A percentile compares a stretch with the other conserved stretches of the same genome.
Evolutionary conservation across 495 filamentous ascomycete species (phyloP).

Genomic region (Oleoguttula mirabilis): DNA sequence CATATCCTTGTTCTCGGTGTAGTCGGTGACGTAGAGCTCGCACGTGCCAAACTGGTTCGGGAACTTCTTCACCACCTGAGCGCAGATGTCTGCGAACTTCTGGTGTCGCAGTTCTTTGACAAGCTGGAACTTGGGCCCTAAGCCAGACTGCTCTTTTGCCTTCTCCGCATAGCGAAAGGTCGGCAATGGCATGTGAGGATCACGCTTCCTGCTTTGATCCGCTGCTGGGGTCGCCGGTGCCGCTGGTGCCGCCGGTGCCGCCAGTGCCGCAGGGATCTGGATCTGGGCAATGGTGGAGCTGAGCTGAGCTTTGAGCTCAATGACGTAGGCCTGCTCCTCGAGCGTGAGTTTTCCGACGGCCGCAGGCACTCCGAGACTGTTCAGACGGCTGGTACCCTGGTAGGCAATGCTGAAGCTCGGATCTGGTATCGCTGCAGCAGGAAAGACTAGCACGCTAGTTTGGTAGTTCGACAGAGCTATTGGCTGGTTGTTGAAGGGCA

Average conservation of each 20-base stretch:
- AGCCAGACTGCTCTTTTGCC: neutral
- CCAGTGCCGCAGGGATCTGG: neutral
- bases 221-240: neutral
- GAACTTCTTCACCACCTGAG: constrained; percentile 60
- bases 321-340: constrained; percentile 23
- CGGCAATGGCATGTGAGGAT: neutral
- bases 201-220: neutral
- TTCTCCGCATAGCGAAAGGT: neutral
- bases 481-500: neutral
- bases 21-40: constrained; percentile 75
- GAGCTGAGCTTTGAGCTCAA: constrained; percentile 19
- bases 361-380: constrained; percentile 1
- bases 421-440: constrained; percentile 12
- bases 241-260: constrained; percentile 29
- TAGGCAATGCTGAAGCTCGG: constrained; percentile 15
- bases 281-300: neutral
- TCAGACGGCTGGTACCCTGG: constrained; percentile 6
- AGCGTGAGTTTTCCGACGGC: constrained; percentile 4
- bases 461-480: constrained; percentile 13
- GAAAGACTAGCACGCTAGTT: constrained; percentile 12
- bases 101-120: constrained; percentile 8
- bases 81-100: constrained; percentile 46
- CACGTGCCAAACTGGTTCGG: constrained; percentile 35
- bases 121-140: constrained; percentile 8
- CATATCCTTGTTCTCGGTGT: constrained; percentile 56